phyloP scores from a whole-genome alignment of 768 basidiomycete genomes.

The Sarcodon sp. region DNA sequence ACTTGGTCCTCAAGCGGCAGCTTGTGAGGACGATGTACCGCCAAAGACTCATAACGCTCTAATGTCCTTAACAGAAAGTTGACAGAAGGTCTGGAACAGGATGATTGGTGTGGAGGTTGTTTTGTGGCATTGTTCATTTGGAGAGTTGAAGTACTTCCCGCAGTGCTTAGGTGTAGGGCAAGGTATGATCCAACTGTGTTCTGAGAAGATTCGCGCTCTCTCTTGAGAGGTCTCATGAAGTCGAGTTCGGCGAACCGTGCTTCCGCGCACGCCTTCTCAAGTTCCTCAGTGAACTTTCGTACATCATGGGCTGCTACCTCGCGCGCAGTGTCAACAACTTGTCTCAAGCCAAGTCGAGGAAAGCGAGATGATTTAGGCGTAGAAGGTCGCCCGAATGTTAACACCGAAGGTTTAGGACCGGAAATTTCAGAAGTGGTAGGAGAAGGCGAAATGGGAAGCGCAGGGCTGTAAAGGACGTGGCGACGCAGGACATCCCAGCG shows the following conservation, averaged over 20 bases:
- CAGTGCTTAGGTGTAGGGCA: constrained; percentile 15
- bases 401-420: not conserved
- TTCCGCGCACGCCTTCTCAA: constrained; percentile 41
- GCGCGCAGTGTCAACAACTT: constrained; percentile 53
- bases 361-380: constrained; percentile 34
- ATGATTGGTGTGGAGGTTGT: not conserved
- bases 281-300: constrained; percentile 39
- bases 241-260: constrained; percentile 31
- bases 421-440: not conserved
- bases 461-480: not conserved
- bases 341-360: constrained; percentile 39
- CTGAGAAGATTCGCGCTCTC: constrained; percentile 17
- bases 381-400: not conserved
- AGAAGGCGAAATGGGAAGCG: not conserved
- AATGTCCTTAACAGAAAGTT: not conserved
- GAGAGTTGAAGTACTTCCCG: not conserved
- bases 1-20: constrained; percentile 50
- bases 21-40: constrained; percentile 9
- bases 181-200: constrained; percentile 21
- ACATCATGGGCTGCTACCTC: constrained; percentile 36
- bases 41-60: not conserved
- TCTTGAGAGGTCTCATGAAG: constrained; percentile 16
- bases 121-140: not conserved
- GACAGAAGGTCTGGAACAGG: not conserved
- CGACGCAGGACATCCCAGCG: not conserved